Evolutionary conservation across 192 early-diverging fungal species (phyloP).

Genomic region (Jimgerdemannia flammicorona): DNA sequence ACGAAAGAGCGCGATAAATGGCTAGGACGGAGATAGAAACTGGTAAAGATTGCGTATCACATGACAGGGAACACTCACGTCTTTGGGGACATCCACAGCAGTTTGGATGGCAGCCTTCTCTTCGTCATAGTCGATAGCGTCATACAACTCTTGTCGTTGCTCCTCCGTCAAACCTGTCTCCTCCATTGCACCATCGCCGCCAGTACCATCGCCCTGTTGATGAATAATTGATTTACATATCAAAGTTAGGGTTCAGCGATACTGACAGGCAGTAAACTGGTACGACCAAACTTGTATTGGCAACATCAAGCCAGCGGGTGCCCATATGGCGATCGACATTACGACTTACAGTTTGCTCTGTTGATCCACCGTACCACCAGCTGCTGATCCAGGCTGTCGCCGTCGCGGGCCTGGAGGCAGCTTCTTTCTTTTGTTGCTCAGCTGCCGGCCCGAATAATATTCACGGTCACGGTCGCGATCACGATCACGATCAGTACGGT

Average conservation of each 20-base stretch:
- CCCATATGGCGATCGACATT: background rate
- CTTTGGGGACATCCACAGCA: slow-evolving; percentile 56
- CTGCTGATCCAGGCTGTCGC: slow-evolving; percentile 49
- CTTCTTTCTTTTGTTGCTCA: slow-evolving; percentile 20
- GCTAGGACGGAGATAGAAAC: too few species aligned
- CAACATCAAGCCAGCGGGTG: background rate
- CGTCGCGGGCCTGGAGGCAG: slow-evolving; percentile 23
- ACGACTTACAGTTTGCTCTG: slow-evolving; percentile 6
- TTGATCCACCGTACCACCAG: slow-evolving; percentile 33
- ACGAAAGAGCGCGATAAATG: background rate
- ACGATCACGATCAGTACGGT: background rate
- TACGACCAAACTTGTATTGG: background rate
- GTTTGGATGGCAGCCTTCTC: slow-evolving; percentile 49
- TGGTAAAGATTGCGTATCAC: background rate
- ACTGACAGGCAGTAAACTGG: background rate
- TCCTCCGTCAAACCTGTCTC: slow-evolving; percentile 65
- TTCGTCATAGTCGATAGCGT: slow-evolving; percentile 94
- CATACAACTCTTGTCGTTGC: slow-evolving; percentile 86
- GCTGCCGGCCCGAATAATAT: slow-evolving; percentile 8
- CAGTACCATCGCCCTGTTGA: slow-evolving; percentile 2
- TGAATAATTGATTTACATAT: slow-evolving; percentile 1
- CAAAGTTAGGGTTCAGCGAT: background rate
- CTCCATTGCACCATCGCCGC: slow-evolving; percentile 13
- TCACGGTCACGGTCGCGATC: background rate
- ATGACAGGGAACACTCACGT: slow-evolving; percentile 43